Evolutionary conservation across 768 basidiomycete genomes (phyloP).

Genomic region (Phlebiopsis gigantea): DNA sequence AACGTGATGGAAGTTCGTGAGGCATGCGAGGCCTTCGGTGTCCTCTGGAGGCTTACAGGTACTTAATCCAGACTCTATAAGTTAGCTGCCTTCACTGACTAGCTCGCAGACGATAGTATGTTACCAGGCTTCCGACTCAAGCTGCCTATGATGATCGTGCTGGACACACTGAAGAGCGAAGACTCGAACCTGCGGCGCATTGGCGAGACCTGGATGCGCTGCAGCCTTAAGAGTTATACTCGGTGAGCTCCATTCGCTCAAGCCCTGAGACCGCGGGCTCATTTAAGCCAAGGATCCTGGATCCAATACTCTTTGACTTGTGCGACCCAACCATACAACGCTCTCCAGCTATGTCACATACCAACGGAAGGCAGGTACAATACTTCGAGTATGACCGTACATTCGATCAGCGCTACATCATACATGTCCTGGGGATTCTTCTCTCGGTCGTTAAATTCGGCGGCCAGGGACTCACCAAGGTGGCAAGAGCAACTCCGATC

Average conservation of each 20-base stretch:
- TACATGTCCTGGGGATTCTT: constrained; percentile 73
- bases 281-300: constrained; percentile 58
- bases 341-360: constrained; percentile 39
- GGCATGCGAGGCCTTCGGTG: constrained; percentile 84
- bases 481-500: constrained; percentile 58
- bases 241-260: constrained; percentile 43
- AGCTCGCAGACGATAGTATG: constrained; percentile 64
- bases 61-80: not conserved
- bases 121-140: constrained; percentile 81
- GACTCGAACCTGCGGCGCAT: constrained; percentile 70
- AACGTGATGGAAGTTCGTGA: constrained; percentile 43
- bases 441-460: constrained; percentile 80
- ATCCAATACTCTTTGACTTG: constrained; percentile 78
- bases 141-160: constrained; percentile 80
- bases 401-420: constrained; percentile 70
- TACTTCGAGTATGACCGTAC: constrained; percentile 65
- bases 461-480: constrained; percentile 81
- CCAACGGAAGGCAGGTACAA: constrained; percentile 62
- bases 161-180: constrained; percentile 76
- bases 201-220: constrained; percentile 97
- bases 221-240: constrained; percentile 85
- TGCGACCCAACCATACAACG: constrained; percentile 65
- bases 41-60: constrained; percentile 90
- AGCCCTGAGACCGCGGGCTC: not conserved
- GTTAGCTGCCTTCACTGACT: not conserved